Percentiles rank a stretch among this genome's conserved stretches.
phyloP scores from a whole-genome alignment of 768 basidiomycete species.

The Leccinum pellstonianum region DNA sequence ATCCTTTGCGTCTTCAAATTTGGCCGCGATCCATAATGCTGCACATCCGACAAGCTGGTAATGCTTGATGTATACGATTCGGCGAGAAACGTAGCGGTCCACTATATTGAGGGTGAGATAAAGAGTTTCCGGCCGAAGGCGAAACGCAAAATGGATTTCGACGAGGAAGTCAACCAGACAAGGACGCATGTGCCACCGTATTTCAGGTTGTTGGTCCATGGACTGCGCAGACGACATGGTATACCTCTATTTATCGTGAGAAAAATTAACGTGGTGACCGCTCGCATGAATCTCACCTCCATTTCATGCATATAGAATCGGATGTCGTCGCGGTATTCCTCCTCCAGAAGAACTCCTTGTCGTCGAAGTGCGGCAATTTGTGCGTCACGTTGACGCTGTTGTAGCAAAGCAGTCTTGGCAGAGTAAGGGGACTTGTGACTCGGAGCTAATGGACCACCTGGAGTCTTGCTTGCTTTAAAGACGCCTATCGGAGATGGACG shows the following conservation, averaged over 20 bases:
- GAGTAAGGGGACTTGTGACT: slow-evolving; percentile 65
- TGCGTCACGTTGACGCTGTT: slow-evolving; percentile 67
- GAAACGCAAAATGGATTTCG: slow-evolving; percentile 97
- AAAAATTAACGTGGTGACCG: slow-evolving; percentile 10
- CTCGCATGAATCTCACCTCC: slow-evolving; percentile 70
- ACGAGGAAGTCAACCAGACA: slow-evolving; percentile 98
- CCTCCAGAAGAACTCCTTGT: slow-evolving; percentile 81
- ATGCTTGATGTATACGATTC: slow-evolving; percentile 98
- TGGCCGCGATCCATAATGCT: slow-evolving; percentile 98
- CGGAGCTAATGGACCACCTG: slow-evolving; percentile 43
- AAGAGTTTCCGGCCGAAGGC: slow-evolving; percentile 95
- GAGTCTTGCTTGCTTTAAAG: slow-evolving; percentile 63
- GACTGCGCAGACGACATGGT: slow-evolving; percentile 92
- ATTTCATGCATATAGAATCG: slow-evolving; percentile 93
- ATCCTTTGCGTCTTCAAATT: slow-evolving; percentile 99
- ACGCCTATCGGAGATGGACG: slow-evolving; percentile 82
- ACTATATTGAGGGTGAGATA: slow-evolving; percentile 99
- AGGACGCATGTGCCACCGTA: slow-evolving; percentile 98
- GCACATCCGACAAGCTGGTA: slow-evolving; percentile 99
- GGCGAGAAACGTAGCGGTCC: slow-evolving; percentile 98
- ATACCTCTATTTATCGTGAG: slow-evolving; percentile 48
- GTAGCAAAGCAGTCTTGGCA: slow-evolving; percentile 55
- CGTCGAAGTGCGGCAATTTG: slow-evolving; percentile 68
- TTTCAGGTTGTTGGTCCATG: slow-evolving; percentile 99
- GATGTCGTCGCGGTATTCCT: slow-evolving; percentile 95